Percentiles rank a stretch among this genome's conserved stretches.
Evolutionary conservation across 768 basidiomycete species (phyloP).

Genomic region (Lentinula aciculospora): DNA sequence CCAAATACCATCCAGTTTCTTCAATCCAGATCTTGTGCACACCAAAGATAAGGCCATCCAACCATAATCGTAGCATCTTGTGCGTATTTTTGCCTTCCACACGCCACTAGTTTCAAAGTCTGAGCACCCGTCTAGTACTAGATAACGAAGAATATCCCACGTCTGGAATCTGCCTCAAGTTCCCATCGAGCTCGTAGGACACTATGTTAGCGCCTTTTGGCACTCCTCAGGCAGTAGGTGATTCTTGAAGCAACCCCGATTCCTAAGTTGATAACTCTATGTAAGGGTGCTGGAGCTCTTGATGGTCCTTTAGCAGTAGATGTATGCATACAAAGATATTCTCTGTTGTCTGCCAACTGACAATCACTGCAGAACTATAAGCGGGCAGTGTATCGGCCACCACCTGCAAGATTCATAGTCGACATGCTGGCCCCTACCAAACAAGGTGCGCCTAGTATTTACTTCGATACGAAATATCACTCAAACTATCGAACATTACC

Average conservation of each 20-base stretch:
- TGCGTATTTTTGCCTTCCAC: slow-evolving; percentile 21
- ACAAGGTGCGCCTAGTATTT: slow-evolving; percentile 30
- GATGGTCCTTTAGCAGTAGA: slow-evolving; percentile 6
- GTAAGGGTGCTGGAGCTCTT: slow-evolving; percentile 3
- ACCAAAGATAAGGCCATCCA: not conserved
- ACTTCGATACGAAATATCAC: not conserved
- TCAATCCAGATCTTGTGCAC: not conserved
- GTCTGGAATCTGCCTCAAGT: slow-evolving; percentile 9
- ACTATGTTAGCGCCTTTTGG: not conserved
- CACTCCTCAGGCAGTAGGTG: not conserved
- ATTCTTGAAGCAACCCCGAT: not conserved
- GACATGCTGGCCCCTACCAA: slow-evolving; percentile 55
- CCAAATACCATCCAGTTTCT: not conserved
- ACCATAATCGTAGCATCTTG: not conserved
- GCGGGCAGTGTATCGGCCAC: slow-evolving; percentile 50
- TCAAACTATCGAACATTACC: not conserved
- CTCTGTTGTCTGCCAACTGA: not conserved
- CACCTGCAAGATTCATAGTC: slow-evolving; percentile 56
- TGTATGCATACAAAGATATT: not conserved
- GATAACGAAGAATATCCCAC: slow-evolving; percentile 42
- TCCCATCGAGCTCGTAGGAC: not conserved
- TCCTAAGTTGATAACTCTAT: not conserved
- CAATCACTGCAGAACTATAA: slow-evolving; percentile 42
- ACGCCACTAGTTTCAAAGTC: slow-evolving; percentile 35
- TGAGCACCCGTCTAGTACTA: slow-evolving; percentile 28